phyloP scores from a whole-genome alignment of 768 basidiomycete species.

The Psilocybe azurescens region DNA sequence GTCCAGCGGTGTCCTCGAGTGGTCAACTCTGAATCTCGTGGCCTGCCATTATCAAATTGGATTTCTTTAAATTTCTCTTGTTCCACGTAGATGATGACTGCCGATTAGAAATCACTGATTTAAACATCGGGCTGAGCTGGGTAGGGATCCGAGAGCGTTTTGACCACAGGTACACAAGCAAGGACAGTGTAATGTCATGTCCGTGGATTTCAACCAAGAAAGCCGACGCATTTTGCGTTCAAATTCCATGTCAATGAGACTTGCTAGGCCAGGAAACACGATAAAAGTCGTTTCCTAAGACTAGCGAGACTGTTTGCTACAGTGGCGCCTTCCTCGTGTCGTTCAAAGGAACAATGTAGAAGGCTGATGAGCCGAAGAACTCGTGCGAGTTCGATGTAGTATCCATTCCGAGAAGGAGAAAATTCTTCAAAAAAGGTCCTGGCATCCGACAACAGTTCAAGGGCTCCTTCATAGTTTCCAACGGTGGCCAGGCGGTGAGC shows the following conservation, averaged over 20 bases:
- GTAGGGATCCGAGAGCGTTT: too few relatives aligned
- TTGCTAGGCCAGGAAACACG: neutral
- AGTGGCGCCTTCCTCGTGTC: constrained; percentile 10
- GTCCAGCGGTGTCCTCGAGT: too few relatives aligned
- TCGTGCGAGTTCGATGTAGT: constrained; percentile 3
- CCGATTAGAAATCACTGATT: too few relatives aligned
- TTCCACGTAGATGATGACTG: too few relatives aligned
- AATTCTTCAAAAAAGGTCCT: constrained; percentile 4
- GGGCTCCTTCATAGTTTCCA: neutral
- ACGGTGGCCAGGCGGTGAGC: neutral
- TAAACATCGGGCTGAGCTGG: too few relatives aligned
- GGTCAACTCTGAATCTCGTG: too few relatives aligned
- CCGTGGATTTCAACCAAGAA: neutral
- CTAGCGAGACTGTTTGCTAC: neutral
- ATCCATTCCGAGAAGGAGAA: constrained; percentile 7
- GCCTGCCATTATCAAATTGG: too few relatives aligned
- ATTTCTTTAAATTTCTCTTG: too few relatives aligned
- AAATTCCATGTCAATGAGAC: neutral
- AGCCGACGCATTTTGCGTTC: neutral
- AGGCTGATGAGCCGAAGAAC: constrained; percentile 2
- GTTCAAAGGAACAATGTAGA: constrained; percentile 10
- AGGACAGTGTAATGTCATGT: neutral
- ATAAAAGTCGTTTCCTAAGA: neutral
- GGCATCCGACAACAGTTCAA: constrained; percentile 3
- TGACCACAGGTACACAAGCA: too few relatives aligned